Evolutionary conservation across 179 eudicot genomes (phyloP).

Genomic region (Vitellaria paradoxa): DNA sequence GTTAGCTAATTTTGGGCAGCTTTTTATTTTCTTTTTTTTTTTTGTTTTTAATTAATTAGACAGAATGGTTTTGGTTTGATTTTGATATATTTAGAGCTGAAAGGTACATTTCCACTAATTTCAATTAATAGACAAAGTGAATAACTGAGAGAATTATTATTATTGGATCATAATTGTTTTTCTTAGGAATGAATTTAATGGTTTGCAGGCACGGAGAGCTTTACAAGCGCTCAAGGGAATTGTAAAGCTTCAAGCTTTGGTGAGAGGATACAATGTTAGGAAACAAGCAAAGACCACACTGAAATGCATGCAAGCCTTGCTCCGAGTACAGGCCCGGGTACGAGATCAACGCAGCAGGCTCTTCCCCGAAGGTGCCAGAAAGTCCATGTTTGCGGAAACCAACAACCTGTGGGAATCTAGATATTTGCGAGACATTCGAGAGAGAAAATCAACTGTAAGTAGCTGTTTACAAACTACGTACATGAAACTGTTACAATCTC

Average conservation of each 20-base stretch:
- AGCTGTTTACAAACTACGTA: not conserved
- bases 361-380: constrained; percentile 46
- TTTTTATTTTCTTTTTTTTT: too few relatives aligned
- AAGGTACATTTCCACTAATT: too few relatives aligned
- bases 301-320: constrained; percentile 64
- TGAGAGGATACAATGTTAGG: constrained; percentile 68
- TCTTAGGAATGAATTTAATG: not conserved
- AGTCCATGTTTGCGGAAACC: constrained; percentile 71
- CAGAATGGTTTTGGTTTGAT: too few relatives aligned
- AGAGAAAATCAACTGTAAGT: constrained; percentile 53
- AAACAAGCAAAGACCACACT: constrained; percentile 58
- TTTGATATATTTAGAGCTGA: too few relatives aligned
- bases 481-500: not conserved
- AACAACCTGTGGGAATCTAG: constrained; percentile 58
- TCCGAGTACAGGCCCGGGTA: constrained; percentile 51
- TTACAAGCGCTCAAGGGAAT: constrained; percentile 67
- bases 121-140: not conserved
- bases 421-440: constrained; percentile 48
- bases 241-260: constrained; percentile 78
- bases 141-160: not conserved
- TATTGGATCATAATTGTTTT: not conserved
- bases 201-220: constrained; percentile 69
- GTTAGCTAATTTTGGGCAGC: too few relatives aligned
- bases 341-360: constrained; percentile 44
- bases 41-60: too few relatives aligned